These are phyloP conservation scores for Rhynchosporium graminicola DNA, from an alignment of 2,329 filamentous ascomycete species.

Conservation along the genomic window DNA sequence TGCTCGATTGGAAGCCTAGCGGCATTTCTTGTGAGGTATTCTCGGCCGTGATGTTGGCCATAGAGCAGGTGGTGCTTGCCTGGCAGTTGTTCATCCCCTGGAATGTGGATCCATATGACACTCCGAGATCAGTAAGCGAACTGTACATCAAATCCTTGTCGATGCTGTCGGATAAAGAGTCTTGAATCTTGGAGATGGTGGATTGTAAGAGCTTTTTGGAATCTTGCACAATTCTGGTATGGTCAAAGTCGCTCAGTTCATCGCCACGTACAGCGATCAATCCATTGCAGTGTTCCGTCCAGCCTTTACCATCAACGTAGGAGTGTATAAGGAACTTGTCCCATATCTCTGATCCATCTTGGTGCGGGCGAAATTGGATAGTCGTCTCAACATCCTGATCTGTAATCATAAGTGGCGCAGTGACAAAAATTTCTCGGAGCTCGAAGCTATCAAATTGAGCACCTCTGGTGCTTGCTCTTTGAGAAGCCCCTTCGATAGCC, in stretches of 20 bases:
- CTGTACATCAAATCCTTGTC: constrained; percentile 48
- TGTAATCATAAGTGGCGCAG: constrained; percentile 49
- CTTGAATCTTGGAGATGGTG: constrained; percentile 39
- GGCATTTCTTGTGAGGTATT: constrained; percentile 51
- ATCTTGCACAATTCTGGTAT: constrained; percentile 4
- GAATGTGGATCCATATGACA: constrained; percentile 54
- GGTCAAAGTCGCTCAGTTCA: constrained; percentile 46
- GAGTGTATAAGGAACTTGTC: constrained; percentile 59
- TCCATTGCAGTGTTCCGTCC: constrained; percentile 60
- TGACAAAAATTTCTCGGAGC: constrained; percentile 50
- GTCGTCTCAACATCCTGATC: constrained; percentile 53
- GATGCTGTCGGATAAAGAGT: constrained; percentile 37
- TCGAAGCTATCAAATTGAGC: constrained; percentile 47
- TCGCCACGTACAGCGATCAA: constrained; percentile 46
- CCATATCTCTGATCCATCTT: constrained; percentile 50
- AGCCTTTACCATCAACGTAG: constrained; percentile 53
- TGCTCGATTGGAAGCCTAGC: constrained; percentile 44
- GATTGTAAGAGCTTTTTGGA: constrained; percentile 36
- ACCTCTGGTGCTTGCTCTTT: constrained; percentile 34
- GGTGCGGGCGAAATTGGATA: constrained; percentile 48
- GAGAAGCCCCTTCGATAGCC: constrained; percentile 41
- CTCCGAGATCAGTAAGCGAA: constrained; percentile 49
- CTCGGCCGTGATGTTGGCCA: constrained; percentile 43
- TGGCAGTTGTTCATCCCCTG: constrained; percentile 51
- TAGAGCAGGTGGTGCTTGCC: constrained; percentile 41